Evolutionary conservation across 2,329 filamentous ascomycete species (phyloP).

Genomic region (Cordyceps javanica): DNA sequence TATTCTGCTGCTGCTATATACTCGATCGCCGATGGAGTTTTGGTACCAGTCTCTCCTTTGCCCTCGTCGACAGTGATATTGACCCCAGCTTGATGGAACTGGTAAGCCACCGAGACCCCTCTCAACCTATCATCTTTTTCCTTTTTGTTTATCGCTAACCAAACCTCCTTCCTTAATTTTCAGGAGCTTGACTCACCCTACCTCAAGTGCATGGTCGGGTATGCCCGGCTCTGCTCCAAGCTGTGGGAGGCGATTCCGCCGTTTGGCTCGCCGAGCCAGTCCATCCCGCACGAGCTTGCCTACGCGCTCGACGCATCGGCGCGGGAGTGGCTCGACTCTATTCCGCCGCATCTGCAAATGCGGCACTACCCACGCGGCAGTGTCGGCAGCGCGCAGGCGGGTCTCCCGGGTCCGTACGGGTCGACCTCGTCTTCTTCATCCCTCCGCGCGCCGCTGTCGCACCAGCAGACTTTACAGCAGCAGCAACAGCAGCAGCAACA

Average conservation of each 20-base stretch:
- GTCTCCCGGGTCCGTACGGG: no score
- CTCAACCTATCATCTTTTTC: not conserved
- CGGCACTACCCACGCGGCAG: constrained; percentile 31
- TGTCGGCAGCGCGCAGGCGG: constrained; percentile 24
- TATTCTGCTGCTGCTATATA: constrained; percentile 47
- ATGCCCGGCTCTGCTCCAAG: constrained; percentile 39
- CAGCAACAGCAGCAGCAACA: no score
- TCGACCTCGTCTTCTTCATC: no score
- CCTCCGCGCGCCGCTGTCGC: no score
- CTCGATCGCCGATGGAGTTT: constrained; percentile 48
- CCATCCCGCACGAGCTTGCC: constrained; percentile 32
- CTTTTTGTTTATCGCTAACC: not conserved
- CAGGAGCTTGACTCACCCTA: constrained; percentile 30
- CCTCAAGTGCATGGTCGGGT: constrained; percentile 41
- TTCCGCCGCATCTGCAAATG: constrained; percentile 34
- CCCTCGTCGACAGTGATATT: constrained; percentile 42
- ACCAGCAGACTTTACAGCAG: no score
- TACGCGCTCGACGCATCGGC: constrained; percentile 35
- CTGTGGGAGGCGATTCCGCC: constrained; percentile 39
- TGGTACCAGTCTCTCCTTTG: constrained; percentile 43
- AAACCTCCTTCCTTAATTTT: not conserved
- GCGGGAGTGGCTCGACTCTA: constrained; percentile 39
- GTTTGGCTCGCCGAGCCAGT: constrained; percentile 27
- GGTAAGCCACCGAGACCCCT: constrained; percentile 19
- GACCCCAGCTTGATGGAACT: constrained; percentile 42